Percentiles rank a stretch among this genome's conserved stretches.
phyloP scores from a whole-genome alignment of 2,329 filamentous ascomycete genomes.

The Corynespora cassiicola region DNA sequence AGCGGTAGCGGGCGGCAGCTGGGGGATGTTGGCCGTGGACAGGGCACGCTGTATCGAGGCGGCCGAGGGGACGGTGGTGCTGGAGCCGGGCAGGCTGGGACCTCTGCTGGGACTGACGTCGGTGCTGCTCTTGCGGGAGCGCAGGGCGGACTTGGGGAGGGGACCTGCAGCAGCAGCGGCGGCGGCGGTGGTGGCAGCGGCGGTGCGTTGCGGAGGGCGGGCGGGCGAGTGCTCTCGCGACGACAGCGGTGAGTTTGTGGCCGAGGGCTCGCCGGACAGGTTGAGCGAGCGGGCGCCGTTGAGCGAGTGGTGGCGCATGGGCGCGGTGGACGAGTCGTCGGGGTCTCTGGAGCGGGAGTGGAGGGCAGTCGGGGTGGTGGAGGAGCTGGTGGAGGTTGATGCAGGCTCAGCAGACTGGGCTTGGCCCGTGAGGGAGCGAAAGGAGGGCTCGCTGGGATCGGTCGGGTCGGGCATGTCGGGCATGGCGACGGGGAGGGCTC shows the following conservation, averaged over 20 bases:
- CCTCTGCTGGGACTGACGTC: constrained; percentile 50
- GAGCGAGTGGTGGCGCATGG: constrained; percentile 33
- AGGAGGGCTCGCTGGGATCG: constrained; percentile 21
- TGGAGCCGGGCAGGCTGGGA: constrained; percentile 38
- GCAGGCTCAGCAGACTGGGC: constrained; percentile 46
- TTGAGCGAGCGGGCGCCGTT: constrained; percentile 34
- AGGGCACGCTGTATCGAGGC: constrained; percentile 71
- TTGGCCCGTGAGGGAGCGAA: constrained; percentile 45
- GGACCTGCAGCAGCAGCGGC: constrained; percentile 23
- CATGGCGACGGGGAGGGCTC: constrained; percentile 33
- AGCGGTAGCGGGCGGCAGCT: constrained; percentile 64
- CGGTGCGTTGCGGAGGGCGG: constrained; percentile 37
- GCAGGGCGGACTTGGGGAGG: constrained; percentile 33
- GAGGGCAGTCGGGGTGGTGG: constrained; percentile 15
- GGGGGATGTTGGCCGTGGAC: constrained; percentile 71
- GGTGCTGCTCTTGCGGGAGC: constrained; percentile 53
- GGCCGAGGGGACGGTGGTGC: constrained; percentile 62
- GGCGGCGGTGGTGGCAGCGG: no score
- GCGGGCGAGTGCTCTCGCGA: constrained; percentile 57
- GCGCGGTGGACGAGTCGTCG: constrained; percentile 17
- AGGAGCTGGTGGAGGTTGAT: constrained; percentile 15
- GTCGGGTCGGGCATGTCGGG: constrained; percentile 20
- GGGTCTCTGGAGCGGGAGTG: constrained; percentile 13
- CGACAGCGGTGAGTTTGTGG: constrained; percentile 51
- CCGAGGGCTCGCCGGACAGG: constrained; percentile 45